phyloP scores from a whole-genome alignment of 805 yeast genomes.

The Komagataella pastoris region DNA sequence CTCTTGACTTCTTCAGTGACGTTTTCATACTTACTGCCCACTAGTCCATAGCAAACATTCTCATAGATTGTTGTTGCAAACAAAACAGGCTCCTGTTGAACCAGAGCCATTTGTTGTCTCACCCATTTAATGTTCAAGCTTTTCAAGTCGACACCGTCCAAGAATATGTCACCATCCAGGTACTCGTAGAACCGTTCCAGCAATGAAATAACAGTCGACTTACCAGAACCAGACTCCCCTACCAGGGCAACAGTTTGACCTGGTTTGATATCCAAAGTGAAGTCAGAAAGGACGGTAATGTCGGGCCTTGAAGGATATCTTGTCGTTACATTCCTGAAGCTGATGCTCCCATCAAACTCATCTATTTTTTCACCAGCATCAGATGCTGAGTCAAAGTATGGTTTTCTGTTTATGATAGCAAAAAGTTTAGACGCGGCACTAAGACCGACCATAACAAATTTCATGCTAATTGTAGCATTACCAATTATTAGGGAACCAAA shows the following conservation, averaged over 20 bases:
- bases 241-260: constrained; percentile 52
- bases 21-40: constrained; percentile 61
- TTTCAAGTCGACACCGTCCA: constrained; percentile 35
- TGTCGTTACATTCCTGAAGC: constrained; percentile 51
- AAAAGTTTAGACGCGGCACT: constrained; percentile 25
- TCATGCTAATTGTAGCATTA: constrained; percentile 23
- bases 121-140: constrained; percentile 31
- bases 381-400: constrained; percentile 17
- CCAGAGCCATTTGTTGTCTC: constrained; percentile 47
- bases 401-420: constrained; percentile 26
- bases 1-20: constrained; percentile 47
- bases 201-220: constrained; percentile 59
- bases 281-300: constrained; percentile 21
- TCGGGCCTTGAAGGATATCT: constrained; percentile 64
- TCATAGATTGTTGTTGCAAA: constrained; percentile 65
- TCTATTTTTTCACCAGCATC: constrained; percentile 34
- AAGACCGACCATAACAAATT: constrained; percentile 21
- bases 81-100: constrained; percentile 61
- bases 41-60: constrained; percentile 75
- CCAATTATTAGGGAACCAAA: constrained; percentile 28
- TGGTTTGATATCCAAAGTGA: constrained; percentile 27
- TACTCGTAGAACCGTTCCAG: constrained; percentile 39
- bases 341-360: constrained; percentile 37
- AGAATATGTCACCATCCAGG: constrained; percentile 21
- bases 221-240: constrained; percentile 89